These are phyloP conservation scores for Lasiodiplodia gonubiensis DNA, from an alignment of 2,329 filamentous ascomycete genomes.

Conservation along the genomic window DNA sequence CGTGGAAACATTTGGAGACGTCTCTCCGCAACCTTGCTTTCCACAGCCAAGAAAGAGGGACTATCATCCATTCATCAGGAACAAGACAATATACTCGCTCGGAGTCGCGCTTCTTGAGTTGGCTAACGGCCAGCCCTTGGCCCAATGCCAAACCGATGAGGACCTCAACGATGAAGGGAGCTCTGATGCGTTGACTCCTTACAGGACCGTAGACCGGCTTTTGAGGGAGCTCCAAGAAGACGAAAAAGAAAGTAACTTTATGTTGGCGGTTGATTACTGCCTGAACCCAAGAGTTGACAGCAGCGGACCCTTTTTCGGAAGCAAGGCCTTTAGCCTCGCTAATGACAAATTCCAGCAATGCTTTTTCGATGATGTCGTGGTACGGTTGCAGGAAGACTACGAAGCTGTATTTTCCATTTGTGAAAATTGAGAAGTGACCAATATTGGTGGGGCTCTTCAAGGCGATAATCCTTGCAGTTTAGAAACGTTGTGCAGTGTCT, in stretches of 20 bases:
- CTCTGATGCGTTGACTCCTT: constrained; percentile 23
- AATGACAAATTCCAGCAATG: constrained; percentile 27
- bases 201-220: constrained; percentile 19
- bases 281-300: background rate
- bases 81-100: constrained; percentile 31
- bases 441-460: no score
- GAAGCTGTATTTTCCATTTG: background rate
- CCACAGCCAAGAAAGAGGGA: background rate
- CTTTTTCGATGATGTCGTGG: constrained; percentile 28
- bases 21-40: background rate
- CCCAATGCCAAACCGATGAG: constrained; percentile 11
- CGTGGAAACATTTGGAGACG: background rate
- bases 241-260: constrained; percentile 28
- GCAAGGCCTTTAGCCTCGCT: constrained; percentile 26
- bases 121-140: constrained; percentile 24
- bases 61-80: constrained; percentile 23
- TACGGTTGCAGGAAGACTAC: constrained; percentile 29
- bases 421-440: background rate
- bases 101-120: constrained; percentile 32
- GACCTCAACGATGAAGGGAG: constrained; percentile 17
- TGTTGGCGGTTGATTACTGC: constrained; percentile 28
- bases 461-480: no score
- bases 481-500: no score
- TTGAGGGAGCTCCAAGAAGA: constrained; percentile 14
- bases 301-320: background rate